Evolutionary conservation across 1,284 basidiomycete genomes (phyloP), one percentile per base, ranked within the genome.

Genomic region (Ganoderma lucidum): DNA sequence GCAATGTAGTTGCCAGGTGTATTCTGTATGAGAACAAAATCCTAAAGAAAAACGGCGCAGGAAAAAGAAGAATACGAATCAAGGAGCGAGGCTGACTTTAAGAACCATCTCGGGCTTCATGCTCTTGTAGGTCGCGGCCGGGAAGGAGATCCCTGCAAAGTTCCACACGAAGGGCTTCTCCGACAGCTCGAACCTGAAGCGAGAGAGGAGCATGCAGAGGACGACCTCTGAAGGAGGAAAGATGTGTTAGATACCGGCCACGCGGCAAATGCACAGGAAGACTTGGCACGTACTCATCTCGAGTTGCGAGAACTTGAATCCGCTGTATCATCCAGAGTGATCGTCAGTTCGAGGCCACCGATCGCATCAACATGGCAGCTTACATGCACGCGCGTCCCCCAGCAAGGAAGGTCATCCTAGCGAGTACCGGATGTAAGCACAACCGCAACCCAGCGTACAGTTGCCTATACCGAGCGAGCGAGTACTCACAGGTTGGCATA

Each of bases 351-450:
- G 10, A 70, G 5, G 3, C 14, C 30, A 35, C 35, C 56, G 1
- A n/a, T 10, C 17, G 3, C 35, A 39, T 23, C 6, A 15, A 10
- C 9, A 0, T 10, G 19, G 9, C 32, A 23, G 71, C 77, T 62
- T 44, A 79, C 78, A 80, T 78, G 78, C 80, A 81, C 14, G 76
- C 67, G n/a, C 75, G 67, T 62, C 72, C 73, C 15, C 80, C 80
- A 2, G 78, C 78, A 30, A 77, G 67, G 75, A 81, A 81, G 19
- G 80, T 80, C 77, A 80, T 78, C 65, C 80, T 81, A 48, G n/a
- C 59, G 5, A 37, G n/a, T 14, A 35, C 19, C 17, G 8, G 8
- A 45, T 15, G 4, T 51, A 15, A 45, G 35, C 10, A n/a, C 32
- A 17, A 14, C 14, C 6, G 9, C 3, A 35, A 23, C 17, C 15